phyloP scores from a whole-genome alignment of 495 filamentous ascomycete species.

The Podospora tetraspora region DNA sequence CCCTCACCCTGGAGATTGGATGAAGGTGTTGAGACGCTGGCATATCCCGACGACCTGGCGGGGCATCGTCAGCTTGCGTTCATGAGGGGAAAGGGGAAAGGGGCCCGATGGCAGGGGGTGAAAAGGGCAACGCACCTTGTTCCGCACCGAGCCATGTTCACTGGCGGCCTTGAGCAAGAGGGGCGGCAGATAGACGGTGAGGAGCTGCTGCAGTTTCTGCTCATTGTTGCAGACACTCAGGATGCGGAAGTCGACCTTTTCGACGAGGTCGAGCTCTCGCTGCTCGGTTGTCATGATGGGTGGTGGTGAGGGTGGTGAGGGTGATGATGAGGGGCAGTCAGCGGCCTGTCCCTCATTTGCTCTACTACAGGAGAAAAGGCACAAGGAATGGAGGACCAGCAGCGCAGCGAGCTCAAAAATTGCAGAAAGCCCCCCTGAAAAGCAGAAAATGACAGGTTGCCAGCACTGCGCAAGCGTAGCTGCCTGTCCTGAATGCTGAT shows the following conservation, averaged over 20 bases:
- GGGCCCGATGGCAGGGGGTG: too few relatives aligned
- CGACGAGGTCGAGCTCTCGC: conserved; percentile 77
- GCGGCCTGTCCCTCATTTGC: neutral
- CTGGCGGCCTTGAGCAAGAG: conserved; percentile 80
- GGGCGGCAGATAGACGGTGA: conserved; percentile 74
- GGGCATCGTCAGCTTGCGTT: neutral
- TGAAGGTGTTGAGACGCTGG: conserved; percentile 51
- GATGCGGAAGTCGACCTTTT: conserved; percentile 86
- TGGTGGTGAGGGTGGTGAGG: neutral
- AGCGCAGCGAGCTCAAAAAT: neutral
- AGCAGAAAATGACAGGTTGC: neutral
- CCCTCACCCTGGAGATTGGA: conserved; percentile 36
- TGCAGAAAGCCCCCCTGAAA: neutral
- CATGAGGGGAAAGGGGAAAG: neutral
- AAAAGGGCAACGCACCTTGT: conserved; percentile 56
- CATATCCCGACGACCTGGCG: conserved; percentile 61
- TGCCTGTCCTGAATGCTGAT: neutral
- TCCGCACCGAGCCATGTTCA: conserved; percentile 71
- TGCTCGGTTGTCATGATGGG: conserved; percentile 46
- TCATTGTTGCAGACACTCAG: conserved; percentile 77
- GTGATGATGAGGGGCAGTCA: neutral
- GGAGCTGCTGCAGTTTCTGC: conserved; percentile 65
- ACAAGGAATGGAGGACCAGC: neutral
- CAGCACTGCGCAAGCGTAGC: neutral
- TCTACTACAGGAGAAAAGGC: neutral